These are phyloP conservation scores for Daldinia sp. DNA, from an alignment of 2,329 filamentous ascomycete species.

Conservation along the genomic window DNA sequence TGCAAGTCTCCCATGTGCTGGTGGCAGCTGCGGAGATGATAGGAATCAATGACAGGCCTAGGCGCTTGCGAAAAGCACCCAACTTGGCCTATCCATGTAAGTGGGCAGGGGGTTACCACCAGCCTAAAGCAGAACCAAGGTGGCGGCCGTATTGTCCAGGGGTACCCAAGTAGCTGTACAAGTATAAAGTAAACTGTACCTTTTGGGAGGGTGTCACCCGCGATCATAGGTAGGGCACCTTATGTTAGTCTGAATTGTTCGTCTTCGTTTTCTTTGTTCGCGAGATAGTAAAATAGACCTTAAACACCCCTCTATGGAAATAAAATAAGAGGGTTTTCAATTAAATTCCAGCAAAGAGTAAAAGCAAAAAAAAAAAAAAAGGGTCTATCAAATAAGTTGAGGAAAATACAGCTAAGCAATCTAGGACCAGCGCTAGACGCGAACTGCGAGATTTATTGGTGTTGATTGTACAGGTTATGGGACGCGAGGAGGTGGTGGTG, in stretches of 20 bases:
- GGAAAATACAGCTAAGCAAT: slow-evolving; percentile 16
- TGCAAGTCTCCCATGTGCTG: slow-evolving; percentile 9
- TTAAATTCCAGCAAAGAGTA: slow-evolving; percentile 17
- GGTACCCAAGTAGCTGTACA: slow-evolving; percentile 38
- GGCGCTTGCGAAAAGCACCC: slow-evolving; percentile 42
- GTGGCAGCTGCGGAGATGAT: slow-evolving; percentile 39
- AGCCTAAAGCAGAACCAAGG: slow-evolving; percentile 40
- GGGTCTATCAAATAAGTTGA: slow-evolving; percentile 9
- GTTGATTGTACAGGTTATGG: slow-evolving; percentile 15
- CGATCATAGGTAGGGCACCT: slow-evolving; percentile 2
- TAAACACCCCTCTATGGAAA: slow-evolving; percentile 9
- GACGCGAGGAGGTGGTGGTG: slow-evolving; percentile 4
- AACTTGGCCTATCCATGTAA: slow-evolving; percentile 33
- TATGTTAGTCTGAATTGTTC: slow-evolving; percentile 2
- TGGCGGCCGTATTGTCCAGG: slow-evolving; percentile 38
- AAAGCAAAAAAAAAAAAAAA: background rate
- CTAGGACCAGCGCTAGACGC: slow-evolving; percentile 39
- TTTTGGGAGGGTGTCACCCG: slow-evolving; percentile 19
- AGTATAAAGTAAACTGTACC: slow-evolving; percentile 30
- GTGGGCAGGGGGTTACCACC: slow-evolving; percentile 34
- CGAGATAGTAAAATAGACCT: background rate
- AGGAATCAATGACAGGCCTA: slow-evolving; percentile 43
- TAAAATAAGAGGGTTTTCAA: slow-evolving; percentile 19
- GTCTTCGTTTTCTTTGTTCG: slow-evolving; percentile 5
- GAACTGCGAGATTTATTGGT: slow-evolving; percentile 8